Evolutionary conservation across 1,284 basidiomycete species (phyloP), one percentile per base, ranked within the genome.

Genomic region (Melanopsichium pennsylvanicum): DNA sequence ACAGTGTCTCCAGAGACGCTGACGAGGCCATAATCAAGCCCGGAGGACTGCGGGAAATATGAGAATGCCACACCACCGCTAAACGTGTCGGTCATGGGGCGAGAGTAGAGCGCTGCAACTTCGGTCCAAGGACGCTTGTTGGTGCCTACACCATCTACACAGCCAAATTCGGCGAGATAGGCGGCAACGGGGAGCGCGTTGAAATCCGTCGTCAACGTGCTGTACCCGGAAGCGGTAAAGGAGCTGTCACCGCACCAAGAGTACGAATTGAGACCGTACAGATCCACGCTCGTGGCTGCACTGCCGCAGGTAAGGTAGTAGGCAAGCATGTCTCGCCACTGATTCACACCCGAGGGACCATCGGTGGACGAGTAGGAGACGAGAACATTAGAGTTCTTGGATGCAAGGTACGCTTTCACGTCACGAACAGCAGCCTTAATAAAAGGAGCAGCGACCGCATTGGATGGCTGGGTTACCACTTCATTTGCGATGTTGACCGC

Each of bases 381-480:
- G 19, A 96, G 86, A 5, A 86, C 86, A 32, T 84, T 83, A 2
- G 87, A 90, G 29, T 51, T 49, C 12, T 84, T 83, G 5, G 89
- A 90, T 25, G 84, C 85, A 11, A 76, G 51, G 82, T 93, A 95
- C 2, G 92, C 87, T 81, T 89, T 93, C 74, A 87, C 83, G 80
- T 96, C 93, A 33, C 93, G 87, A 19, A 91, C 91, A 16, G 92
- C 92, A 33, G 92, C 92, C 82, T 95, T 95, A 81, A 96, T 87
- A 80, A 87, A 95, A 0, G 92, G 86, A 10, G 88, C 87, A 15
- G 89, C 87, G 37, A 83, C 83, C 13, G 90, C 90, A 61, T 84
- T 86, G 44, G 86, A 84, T 19, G 84, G 52, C 16, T 76, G 79
- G 26, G 85, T 87, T 62, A 93, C 86, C 16, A 93, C 90, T 82